Base-by-base conservation (phyloP, 2,329 filamentous ascomycete genomes). In the Xylogone sp. region DNA sequence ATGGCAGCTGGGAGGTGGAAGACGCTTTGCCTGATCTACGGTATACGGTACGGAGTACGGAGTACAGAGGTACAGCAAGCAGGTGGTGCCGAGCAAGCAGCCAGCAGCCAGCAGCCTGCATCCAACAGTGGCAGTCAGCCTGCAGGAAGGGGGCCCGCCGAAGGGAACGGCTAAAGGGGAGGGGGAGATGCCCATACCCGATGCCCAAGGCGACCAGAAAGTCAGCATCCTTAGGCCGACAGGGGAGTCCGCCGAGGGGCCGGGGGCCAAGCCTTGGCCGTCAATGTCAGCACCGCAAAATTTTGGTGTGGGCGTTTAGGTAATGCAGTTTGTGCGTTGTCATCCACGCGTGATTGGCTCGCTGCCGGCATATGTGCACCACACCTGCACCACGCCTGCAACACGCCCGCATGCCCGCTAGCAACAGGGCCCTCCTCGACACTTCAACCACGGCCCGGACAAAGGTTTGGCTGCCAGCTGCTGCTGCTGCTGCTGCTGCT, bases 201-300 rank as follows among this genome's bases (percentile, higher is more conserved):
- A 39, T 39, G 34, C 34, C 34, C 34, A 39, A 39, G 34, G 34
- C n/a, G 34, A 16, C n/a, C n/a, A n/a, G n/a, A 39, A 16, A 39
- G 34, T 46, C 43, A 27, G 43, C 22, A 20, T 22, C 22, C 6
- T 18, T 10, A 21, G 27, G n/a, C 20, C 20, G 18, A 42, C 16
- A 34, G 16, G 27, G 31, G 18, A 27, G 18, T 42, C 21, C 46
- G 39, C 46, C 4, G 13, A 44, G 6, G 43, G 21, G 10, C 44
- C 44, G 8, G 21, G 22, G 21, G 18, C n/a, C 10, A 22, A 22
- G 21, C 4, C 22, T 34, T 44, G 21, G 42, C 39, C 21, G 22
- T 31, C 43, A 49, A 52, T 49, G 58, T 58, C 50, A 60, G 55
- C 54, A 58, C 27, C 20, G 34, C 34, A 45, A 53, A 59, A 49